Conservation (phyloP, 352 stramenopile genomes). For the Phytopythium cucurbitacearum region DNA sequence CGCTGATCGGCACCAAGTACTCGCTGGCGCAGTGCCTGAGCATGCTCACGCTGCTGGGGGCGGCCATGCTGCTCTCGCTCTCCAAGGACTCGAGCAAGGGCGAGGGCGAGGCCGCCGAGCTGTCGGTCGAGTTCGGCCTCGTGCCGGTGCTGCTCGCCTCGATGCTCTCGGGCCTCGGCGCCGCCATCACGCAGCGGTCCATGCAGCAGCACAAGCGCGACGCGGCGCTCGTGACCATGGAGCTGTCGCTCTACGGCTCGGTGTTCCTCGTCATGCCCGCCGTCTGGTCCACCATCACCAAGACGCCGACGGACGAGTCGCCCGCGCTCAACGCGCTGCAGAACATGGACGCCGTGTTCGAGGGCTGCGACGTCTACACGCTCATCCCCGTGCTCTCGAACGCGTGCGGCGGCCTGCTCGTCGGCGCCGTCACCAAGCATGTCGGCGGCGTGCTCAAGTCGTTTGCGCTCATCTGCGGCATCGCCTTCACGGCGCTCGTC, state of each 20-base stretch:
- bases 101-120: slow-evolving; percentile 9
- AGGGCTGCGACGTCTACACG: slow-evolving; percentile 72
- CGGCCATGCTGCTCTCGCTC: slow-evolving; percentile 65
- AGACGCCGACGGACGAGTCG: slow-evolving; percentile 29
- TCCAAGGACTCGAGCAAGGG: slow-evolving; percentile 31
- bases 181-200: slow-evolving; percentile 69
- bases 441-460: slow-evolving; percentile 90
- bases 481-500: slow-evolving; percentile 81
- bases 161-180: slow-evolving; percentile 70
- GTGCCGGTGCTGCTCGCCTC: slow-evolving; percentile 67
- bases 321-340: slow-evolving; percentile 15
- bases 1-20: slow-evolving; percentile 71
- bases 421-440: slow-evolving; percentile 87
- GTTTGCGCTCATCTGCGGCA: slow-evolving; percentile 86
- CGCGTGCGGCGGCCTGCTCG: slow-evolving; percentile 75
- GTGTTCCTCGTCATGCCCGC: slow-evolving; percentile 59
- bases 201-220: slow-evolving; percentile 75
- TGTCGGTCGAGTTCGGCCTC: slow-evolving; percentile 59
- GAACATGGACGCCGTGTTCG: slow-evolving; percentile 34
- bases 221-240: slow-evolving; percentile 72
- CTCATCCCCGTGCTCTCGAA: slow-evolving; percentile 80
- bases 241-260: slow-evolving; percentile 73
- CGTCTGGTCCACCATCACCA: slow-evolving; percentile 35
- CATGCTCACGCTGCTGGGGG: slow-evolving; percentile 67
- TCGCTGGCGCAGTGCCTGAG: slow-evolving; percentile 62